Conservation (phyloP, 2,329 filamentous ascomycete species). For the Tolypocladium ophioglossoides region DNA sequence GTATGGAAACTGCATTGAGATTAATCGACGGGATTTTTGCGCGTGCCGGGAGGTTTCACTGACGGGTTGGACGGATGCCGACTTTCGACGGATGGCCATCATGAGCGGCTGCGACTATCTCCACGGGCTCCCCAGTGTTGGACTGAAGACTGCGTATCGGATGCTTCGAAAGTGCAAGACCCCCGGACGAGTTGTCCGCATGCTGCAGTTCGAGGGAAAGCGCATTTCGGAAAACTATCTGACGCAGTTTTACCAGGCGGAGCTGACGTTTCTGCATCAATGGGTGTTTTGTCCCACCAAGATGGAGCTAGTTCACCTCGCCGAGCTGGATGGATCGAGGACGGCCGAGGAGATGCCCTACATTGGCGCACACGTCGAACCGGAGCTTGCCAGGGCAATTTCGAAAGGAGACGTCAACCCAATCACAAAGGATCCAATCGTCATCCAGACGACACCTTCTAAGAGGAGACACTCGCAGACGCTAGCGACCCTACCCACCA, state of each 20-base stretch:
- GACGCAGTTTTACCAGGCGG: slow-evolving; percentile 72
- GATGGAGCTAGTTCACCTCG: slow-evolving; percentile 65
- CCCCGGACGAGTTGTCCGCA: slow-evolving; percentile 69
- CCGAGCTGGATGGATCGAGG: slow-evolving; percentile 50
- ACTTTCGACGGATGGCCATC: slow-evolving; percentile 94
- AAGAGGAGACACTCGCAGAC: slow-evolving; percentile 31
- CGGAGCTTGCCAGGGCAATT: slow-evolving; percentile 60
- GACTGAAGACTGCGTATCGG: slow-evolving; percentile 86
- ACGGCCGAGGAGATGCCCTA: slow-evolving; percentile 65
- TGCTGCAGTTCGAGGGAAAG: slow-evolving; percentile 84
- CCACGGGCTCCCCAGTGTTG: slow-evolving; percentile 72
- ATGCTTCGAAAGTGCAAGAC: slow-evolving; percentile 84
- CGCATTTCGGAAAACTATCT: slow-evolving; percentile 75
- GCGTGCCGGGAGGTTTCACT: slow-evolving; percentile 80
- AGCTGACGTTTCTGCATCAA: slow-evolving; percentile 88
- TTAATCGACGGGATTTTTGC: slow-evolving; percentile 81
- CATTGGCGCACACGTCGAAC: slow-evolving; percentile 64
- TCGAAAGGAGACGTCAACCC: slow-evolving; percentile 79
- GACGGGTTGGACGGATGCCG: slow-evolving; percentile 81
- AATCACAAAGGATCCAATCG: slow-evolving; percentile 65
- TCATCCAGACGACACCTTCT: slow-evolving; percentile 28
- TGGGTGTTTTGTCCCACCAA: slow-evolving; percentile 79
- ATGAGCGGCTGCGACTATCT: slow-evolving; percentile 95
- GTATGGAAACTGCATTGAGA: slow-evolving; percentile 85
- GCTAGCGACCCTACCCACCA: slow-evolving; percentile 10